Evolutionary conservation across 768 basidiomycete genomes (phyloP), one percentile per base, ranked within the genome.

Genomic region (Pulveroboletus ravenelii): DNA sequence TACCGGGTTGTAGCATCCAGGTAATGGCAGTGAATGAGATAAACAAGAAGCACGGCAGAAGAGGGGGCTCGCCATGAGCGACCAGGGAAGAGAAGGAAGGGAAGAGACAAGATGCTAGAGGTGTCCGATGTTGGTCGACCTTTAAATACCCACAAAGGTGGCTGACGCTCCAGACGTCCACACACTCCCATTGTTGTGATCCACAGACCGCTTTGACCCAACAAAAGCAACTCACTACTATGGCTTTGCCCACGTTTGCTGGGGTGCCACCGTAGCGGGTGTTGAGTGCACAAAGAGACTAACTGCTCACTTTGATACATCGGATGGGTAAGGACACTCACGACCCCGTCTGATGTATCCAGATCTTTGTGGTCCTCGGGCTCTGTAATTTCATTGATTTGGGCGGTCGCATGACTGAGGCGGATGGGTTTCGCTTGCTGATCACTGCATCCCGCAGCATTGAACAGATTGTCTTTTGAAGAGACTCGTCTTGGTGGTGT

Each of bases 141-240:
- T 31, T 57, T 56, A 57, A 46, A 56, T 56, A 56, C 55, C 35
- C 4, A 6, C 15, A 8, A 37, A 1, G 10, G 55, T 27, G 55
- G 55, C 55, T 56, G 55, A 57, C 20, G 20, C 20, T 23, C 20
- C 20, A n/a, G n/a, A n/a, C 54, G 20, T 32, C 17, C 8, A 14
- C 8, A 18, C 12, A 50, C 31, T 23, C 27, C 35, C 38, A 41
- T 14, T 31, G 5, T 5, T 4, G 41, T 53, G 51, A 10, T 53
- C 51, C 51, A 43, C 35, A 52, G 9, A 10, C 12, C 38, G 37
- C 48, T 51, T 51, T 51, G 49, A 40, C 48, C 25, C 14, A 9
- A 30, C 30, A 40, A 34, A 27, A 20, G 6, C 17, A n/a, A 41
- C 39, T 41, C 49, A 23, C 38, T 23, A 29, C 20, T 3, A 12